These are phyloP conservation scores for Royoungia palumana DNA, from an alignment of 768 basidiomycete genomes.

Conservation along the genomic window DNA sequence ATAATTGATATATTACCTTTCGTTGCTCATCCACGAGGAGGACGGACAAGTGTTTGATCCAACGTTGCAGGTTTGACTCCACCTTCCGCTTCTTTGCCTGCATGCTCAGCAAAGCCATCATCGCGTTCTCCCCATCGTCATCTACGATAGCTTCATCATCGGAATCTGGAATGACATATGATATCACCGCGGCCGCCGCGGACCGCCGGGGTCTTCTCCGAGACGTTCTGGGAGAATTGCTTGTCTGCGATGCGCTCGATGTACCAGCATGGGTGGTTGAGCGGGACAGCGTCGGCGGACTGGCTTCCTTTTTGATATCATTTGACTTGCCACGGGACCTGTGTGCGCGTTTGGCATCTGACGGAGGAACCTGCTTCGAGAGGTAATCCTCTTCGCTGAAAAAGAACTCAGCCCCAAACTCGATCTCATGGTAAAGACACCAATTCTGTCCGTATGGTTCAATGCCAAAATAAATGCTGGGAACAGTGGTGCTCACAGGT, in stretches of 20 bases:
- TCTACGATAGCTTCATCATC: slow-evolving; percentile 59
- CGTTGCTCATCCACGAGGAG: slow-evolving; percentile 64
- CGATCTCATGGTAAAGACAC: slow-evolving; percentile 58
- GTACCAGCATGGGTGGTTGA: slow-evolving; percentile 14
- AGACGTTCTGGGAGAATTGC: slow-evolving; percentile 25
- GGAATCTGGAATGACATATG: slow-evolving; percentile 66
- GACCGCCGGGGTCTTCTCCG: slow-evolving; percentile 61
- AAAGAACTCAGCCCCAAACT: slow-evolving; percentile 65
- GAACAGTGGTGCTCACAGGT: slow-evolving; percentile 44
- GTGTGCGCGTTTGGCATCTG: slow-evolving; percentile 23
- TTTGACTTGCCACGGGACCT: slow-evolving; percentile 24
- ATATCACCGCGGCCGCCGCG: slow-evolving; percentile 48
- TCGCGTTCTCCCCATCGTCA: slow-evolving; percentile 35
- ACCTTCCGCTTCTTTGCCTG: slow-evolving; percentile 36
- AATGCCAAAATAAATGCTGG: neutral
- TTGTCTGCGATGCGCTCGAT: slow-evolving; percentile 9
- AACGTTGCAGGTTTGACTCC: slow-evolving; percentile 52
- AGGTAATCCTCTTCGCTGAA: slow-evolving; percentile 68
- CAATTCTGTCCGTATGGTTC: slow-evolving; percentile 39
- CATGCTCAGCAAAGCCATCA: slow-evolving; percentile 28
- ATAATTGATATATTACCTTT: slow-evolving; percentile 45
- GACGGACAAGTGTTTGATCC: slow-evolving; percentile 63
- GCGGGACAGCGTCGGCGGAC: slow-evolving; percentile 30
- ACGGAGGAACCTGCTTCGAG: slow-evolving; percentile 27
- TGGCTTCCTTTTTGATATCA: slow-evolving; percentile 43